phyloP scores from a whole-genome alignment of 805 yeast genomes.

The Barnettozyma sp. region DNA sequence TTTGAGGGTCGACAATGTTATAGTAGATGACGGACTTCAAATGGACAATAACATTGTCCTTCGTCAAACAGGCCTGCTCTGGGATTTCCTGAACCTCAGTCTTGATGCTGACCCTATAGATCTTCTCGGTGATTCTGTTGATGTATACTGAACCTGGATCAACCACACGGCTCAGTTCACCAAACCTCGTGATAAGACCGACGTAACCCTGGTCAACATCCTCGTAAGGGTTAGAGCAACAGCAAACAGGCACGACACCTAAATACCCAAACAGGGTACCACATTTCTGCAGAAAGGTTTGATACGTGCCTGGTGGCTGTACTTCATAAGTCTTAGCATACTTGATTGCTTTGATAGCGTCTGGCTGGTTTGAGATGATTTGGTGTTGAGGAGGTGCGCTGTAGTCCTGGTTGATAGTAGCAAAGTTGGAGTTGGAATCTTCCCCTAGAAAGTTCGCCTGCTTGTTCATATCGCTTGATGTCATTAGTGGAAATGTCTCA shows the following conservation, averaged over 20 bases:
- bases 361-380: conserved; percentile 6
- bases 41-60: conserved; percentile 57
- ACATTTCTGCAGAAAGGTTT: conserved; percentile 29
- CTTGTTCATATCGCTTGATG: not conserved
- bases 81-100: conserved; percentile 58
- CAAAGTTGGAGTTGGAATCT: not conserved
- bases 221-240: conserved; percentile 50
- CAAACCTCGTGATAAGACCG: conserved; percentile 60
- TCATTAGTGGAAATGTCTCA: too few species aligned
- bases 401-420: conserved; percentile 2
- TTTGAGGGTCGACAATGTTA: conserved; percentile 61
- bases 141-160: conserved; percentile 65
- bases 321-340: conserved; percentile 37
- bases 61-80: conserved; percentile 62
- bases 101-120: conserved; percentile 45
- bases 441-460: not conserved
- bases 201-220: conserved; percentile 60
- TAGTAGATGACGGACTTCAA: conserved; percentile 62
- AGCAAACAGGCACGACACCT: conserved; percentile 36
- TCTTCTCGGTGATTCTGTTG: conserved; percentile 55
- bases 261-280: conserved; percentile 44
- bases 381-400: not conserved
- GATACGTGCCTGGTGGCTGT: conserved; percentile 37
- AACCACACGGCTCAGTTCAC: conserved; percentile 54
- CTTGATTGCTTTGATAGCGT: conserved; percentile 9